These are phyloP conservation scores for Cyphellophora europaea DNA, from an alignment of 2,329 filamentous ascomycete species.

Conservation along the genomic window DNA sequence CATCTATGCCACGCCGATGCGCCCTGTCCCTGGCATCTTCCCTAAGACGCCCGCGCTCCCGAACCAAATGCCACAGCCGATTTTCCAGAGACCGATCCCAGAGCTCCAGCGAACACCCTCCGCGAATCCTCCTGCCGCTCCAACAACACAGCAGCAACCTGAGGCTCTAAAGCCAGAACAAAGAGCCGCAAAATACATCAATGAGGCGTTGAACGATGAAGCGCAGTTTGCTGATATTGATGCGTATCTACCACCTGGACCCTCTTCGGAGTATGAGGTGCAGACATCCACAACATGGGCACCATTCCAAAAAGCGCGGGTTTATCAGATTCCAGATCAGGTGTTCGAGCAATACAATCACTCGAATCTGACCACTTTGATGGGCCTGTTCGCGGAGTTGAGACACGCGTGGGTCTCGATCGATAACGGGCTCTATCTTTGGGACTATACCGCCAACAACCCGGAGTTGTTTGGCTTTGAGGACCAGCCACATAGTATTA, in stretches of 20 bases:
- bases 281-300: constrained; percentile 61
- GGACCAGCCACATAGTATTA: constrained; percentile 79
- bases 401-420: constrained; percentile 94
- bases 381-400: constrained; percentile 91
- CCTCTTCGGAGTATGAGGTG: constrained; percentile 85
- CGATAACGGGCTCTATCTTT: constrained; percentile 91
- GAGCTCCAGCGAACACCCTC: not conserved
- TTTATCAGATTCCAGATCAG: constrained; percentile 81
- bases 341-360: constrained; percentile 90
- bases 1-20: not conserved
- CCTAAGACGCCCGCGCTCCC: constrained; percentile 30
- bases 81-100: constrained; percentile 20
- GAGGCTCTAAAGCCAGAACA: constrained; percentile 57
- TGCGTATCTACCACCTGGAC: constrained; percentile 81
- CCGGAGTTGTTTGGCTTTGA: constrained; percentile 88
- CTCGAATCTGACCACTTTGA: constrained; percentile 77
- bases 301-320: constrained; percentile 79
- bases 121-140: not conserved
- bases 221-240: constrained; percentile 81
- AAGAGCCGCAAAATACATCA: constrained; percentile 75
- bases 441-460: constrained; percentile 93
- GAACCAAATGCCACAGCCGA: constrained; percentile 25
- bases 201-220: constrained; percentile 63
- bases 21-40: constrained; percentile 26
- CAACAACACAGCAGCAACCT: constrained; percentile 8